A percentile compares a stretch with the other conserved stretches of the same genome.
Conservation (phyloP, 176 grass and related monocot genomes). For the Tuctoria greenei region DNA sequence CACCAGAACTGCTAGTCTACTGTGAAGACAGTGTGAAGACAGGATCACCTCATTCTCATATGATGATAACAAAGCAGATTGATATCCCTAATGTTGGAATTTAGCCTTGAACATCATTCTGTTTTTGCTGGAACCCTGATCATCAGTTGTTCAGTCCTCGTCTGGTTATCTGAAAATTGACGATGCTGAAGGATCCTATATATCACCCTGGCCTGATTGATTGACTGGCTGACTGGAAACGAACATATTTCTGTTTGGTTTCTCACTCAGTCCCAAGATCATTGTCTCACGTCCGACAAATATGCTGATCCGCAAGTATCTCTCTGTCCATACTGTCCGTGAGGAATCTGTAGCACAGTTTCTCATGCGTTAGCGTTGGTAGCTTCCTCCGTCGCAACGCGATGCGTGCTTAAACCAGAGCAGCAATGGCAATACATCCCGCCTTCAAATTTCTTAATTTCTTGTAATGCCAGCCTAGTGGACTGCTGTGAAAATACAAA, state of each 20-base stretch:
- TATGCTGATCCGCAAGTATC: neutral
- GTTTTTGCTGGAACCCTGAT: neutral
- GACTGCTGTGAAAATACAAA: too few species aligned
- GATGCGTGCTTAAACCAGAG: neutral
- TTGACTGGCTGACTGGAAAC: neutral
- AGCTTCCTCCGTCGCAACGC: neutral
- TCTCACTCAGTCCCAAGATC: neutral
- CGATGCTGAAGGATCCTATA: neutral
- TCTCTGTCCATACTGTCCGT: neutral
- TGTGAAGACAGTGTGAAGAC: constrained; percentile 10
- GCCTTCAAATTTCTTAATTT: neutral
- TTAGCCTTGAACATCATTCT: neutral
- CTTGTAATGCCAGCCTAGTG: neutral
- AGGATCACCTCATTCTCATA: neutral
- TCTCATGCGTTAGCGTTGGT: neutral
- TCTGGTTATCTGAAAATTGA: constrained; percentile 15
- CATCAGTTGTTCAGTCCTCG: neutral
- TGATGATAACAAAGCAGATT: neutral
- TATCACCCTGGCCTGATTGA: constrained; percentile 3
- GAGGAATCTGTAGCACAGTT: constrained; percentile 16
- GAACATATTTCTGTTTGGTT: constrained; percentile 1
- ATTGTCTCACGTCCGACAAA: constrained; percentile 7
- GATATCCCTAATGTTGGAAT: neutral
- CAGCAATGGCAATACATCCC: neutral
- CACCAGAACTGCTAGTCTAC: neutral